Base-by-base conservation (phyloP, 768 basidiomycete species). In the Pulveroboletus frians region DNA sequence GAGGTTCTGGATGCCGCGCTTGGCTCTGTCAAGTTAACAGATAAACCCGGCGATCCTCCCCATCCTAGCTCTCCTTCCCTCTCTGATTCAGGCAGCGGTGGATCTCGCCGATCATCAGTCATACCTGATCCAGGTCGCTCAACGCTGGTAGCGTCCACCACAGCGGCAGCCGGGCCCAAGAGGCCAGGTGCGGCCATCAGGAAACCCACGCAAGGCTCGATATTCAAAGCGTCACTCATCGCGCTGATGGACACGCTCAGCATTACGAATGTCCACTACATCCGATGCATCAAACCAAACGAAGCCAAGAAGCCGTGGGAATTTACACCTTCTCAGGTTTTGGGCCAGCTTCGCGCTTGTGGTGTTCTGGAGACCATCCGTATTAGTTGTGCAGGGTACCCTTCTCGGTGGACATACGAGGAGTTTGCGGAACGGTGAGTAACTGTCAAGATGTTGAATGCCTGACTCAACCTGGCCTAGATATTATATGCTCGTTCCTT, bases 271-370 rank as follows among this genome's bases (percentile, higher is more conserved):
- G 96, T 97, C 1, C 96, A 99, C 64, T 99, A 99, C 64, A 99
- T 99, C 63, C 84, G 96, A 40, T 99, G 96, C 68, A 98, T 99
- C 75, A 99, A 99, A 68, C 96, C 96, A 3, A 99, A 99, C 65
- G 96, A 99, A 63, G 78, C 80, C 55, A 99, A 99, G 73, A 83
- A 78, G 46, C 92, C 96, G 32, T 99, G 96, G 96, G 92, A 93
- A 64, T 94, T 97, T 62, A 83, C 87, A 26, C 91, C 94, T 29
- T 91, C 94, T 59, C 93, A 98, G 66, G 96, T 99, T 14, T 71
- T 99, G 38, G 84, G 91, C 17, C 96, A 99, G 66, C 73, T 99
- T 26, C 81, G 96, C 40, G 96, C 96, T 49, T 99, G 96, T 69
- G 96, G 96, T 83, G 96, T 99, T 47, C 76, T 99, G 36, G 96